Evolutionary conservation across 2,329 filamentous ascomycete genomes (phyloP).

Genomic region (Boeremia exigua): DNA sequence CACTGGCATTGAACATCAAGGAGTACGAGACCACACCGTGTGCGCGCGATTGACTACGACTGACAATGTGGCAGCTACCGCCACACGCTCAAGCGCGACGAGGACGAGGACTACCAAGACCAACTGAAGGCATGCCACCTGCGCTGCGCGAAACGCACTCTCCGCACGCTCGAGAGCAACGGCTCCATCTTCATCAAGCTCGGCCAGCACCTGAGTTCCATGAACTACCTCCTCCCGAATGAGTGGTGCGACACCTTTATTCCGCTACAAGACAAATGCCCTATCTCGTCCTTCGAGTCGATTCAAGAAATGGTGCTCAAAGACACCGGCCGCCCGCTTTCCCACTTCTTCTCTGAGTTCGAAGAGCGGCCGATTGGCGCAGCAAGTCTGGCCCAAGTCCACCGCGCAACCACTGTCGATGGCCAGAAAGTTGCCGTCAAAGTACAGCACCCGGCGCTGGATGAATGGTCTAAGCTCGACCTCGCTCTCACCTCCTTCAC

Average conservation of each 20-base stretch:
- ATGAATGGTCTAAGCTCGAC: slow-evolving; percentile 89
- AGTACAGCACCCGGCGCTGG: slow-evolving; percentile 88
- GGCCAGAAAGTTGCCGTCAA: slow-evolving; percentile 93
- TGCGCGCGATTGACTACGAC: background rate
- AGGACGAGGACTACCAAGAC: slow-evolving; percentile 69
- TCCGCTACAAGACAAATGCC: slow-evolving; percentile 93
- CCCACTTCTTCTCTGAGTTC: slow-evolving; percentile 87
- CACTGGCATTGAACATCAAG: slow-evolving; percentile 82
- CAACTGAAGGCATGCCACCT: slow-evolving; percentile 85
- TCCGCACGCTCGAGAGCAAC: slow-evolving; percentile 89
- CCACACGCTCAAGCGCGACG: slow-evolving; percentile 74
- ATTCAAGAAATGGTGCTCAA: slow-evolving; percentile 84
- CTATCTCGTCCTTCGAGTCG: slow-evolving; percentile 85
- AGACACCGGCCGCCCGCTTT: slow-evolving; percentile 80
- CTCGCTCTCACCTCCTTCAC: slow-evolving; percentile 85
- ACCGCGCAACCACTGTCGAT: slow-evolving; percentile 81
- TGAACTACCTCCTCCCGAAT: slow-evolving; percentile 89
- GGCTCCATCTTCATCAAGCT: slow-evolving; percentile 99
- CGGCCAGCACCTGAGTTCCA: slow-evolving; percentile 92
- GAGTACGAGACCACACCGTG: slow-evolving; percentile 66
- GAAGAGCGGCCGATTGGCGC: slow-evolving; percentile 82
- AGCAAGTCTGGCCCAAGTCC: slow-evolving; percentile 92
- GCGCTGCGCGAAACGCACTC: slow-evolving; percentile 86
- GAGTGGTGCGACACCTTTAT: slow-evolving; percentile 98
- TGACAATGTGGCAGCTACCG: slow-evolving; percentile 71